Conservation (phyloP, 2,329 filamentous ascomycete genomes). For the Sarocladium oryzae region DNA sequence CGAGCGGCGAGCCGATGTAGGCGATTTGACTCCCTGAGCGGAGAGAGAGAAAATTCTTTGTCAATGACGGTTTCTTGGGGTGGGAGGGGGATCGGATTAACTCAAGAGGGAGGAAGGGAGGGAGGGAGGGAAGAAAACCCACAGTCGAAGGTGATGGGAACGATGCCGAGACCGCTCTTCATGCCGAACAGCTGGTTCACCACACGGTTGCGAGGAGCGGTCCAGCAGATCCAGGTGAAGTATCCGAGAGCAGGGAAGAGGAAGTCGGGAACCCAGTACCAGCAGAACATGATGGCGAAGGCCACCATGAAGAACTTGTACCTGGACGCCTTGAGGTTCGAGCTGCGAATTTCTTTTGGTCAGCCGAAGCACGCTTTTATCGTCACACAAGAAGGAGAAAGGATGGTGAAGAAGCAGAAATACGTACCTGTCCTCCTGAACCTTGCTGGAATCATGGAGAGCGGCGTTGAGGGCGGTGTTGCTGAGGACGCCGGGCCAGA, state of each 20-base stretch:
- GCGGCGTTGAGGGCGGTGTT: slow-evolving; percentile 38
- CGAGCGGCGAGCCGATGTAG: slow-evolving; percentile 34
- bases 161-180: slow-evolving; percentile 30
- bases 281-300: slow-evolving; percentile 29
- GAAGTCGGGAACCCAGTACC: slow-evolving; percentile 46
- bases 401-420: slow-evolving; percentile 13
- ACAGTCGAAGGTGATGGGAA: slow-evolving; percentile 39
- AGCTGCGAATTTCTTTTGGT: not conserved
- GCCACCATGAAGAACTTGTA: slow-evolving; percentile 39
- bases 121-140: slow-evolving; percentile 38
- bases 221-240: slow-evolving; percentile 43
- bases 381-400: too few species aligned
- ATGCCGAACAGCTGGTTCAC: slow-evolving; percentile 45
- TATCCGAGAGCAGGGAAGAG: slow-evolving; percentile 38
- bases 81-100: too few species aligned
- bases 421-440: slow-evolving; percentile 16
- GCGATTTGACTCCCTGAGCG: slow-evolving; percentile 24
- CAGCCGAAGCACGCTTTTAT: too few species aligned
- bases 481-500: slow-evolving; percentile 47
- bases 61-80: too few species aligned
- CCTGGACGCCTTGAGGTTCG: slow-evolving; percentile 23
- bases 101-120: too few species aligned
- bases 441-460: slow-evolving; percentile 31
- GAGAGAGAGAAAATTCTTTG: not conserved
- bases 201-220: slow-evolving; percentile 36